Evolutionary conservation across 768 basidiomycete species (phyloP).

Genomic region (Leccinum boreale): DNA sequence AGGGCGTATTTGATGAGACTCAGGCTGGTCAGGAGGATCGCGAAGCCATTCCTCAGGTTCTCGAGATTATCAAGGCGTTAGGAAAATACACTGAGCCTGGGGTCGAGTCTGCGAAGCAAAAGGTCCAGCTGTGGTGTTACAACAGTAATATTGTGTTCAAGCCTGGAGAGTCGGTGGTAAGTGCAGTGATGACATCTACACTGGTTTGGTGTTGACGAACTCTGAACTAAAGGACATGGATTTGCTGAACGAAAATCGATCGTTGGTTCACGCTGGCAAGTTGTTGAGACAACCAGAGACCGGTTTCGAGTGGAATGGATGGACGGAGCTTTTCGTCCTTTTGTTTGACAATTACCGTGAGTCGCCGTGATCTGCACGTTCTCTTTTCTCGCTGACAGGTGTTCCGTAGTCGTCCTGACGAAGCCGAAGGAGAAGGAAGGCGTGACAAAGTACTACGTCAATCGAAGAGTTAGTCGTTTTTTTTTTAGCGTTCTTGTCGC

Average conservation of each 20-base stretch:
- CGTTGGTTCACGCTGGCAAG: slow-evolving; percentile 80
- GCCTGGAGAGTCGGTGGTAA: slow-evolving; percentile 64
- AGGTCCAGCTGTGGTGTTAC: slow-evolving; percentile 87
- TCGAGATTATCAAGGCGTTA: slow-evolving; percentile 82
- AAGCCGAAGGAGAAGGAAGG: slow-evolving; percentile 81
- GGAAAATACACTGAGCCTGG: slow-evolving; percentile 88
- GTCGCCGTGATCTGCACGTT: slow-evolving; percentile 24
- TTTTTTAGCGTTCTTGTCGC: background rate
- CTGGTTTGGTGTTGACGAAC: background rate
- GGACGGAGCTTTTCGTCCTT: slow-evolving; percentile 86
- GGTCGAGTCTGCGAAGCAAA: slow-evolving; percentile 79
- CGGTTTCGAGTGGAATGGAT: slow-evolving; percentile 84
- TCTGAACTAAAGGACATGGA: slow-evolving; percentile 72
- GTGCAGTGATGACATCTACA: slow-evolving; percentile 10
- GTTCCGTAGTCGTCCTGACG: slow-evolving; percentile 74
- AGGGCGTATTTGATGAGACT: slow-evolving; percentile 74
- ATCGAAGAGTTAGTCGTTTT: slow-evolving; percentile 58
- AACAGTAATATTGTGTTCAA: slow-evolving; percentile 80
- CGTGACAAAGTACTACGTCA: slow-evolving; percentile 72
- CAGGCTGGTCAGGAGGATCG: slow-evolving; percentile 75
- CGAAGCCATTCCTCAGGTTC: slow-evolving; percentile 77
- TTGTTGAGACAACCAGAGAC: slow-evolving; percentile 85
- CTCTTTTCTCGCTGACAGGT: slow-evolving; percentile 9
- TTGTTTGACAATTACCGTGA: slow-evolving; percentile 94
- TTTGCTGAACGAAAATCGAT: slow-evolving; percentile 75